Evolutionary conservation across 1,139 yeast species (phyloP).

Genomic region (Trichomonascaceae sp.): DNA sequence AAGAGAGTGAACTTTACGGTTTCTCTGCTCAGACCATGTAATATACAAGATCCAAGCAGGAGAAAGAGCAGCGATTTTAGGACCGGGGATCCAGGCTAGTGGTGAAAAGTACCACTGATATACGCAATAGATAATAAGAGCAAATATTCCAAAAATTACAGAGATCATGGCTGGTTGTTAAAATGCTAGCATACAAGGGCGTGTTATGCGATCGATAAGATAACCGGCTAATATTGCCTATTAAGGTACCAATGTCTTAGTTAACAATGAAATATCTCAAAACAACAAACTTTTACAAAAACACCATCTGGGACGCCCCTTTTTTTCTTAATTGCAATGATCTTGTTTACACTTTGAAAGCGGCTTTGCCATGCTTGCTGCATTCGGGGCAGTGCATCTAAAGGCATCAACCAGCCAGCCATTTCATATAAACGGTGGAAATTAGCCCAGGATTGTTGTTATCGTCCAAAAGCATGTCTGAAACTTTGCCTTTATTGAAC

Average conservation of each 20-base stretch:
- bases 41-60: slow-evolving; percentile 44
- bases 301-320: not conserved
- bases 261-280: not conserved
- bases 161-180: not conserved
- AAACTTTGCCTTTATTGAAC: slow-evolving; percentile 7
- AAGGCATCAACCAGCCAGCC: not conserved
- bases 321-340: not conserved
- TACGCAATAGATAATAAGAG: slow-evolving; percentile 10
- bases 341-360: not conserved
- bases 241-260: not conserved
- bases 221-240: not conserved
- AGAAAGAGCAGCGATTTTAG: slow-evolving; percentile 46
- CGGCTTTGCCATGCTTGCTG: not conserved
- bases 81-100: slow-evolving; percentile 54
- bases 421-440: not conserved
- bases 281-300: not conserved
- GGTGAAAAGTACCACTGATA: slow-evolving; percentile 18
- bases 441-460: not conserved
- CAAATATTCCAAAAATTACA: not conserved
- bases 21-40: slow-evolving; percentile 51
- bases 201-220: not conserved
- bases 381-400: not conserved
- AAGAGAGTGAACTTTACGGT: slow-evolving; percentile 43
- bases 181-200: not conserved
- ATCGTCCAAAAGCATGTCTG: slow-evolving; percentile 6